Base-by-base conservation (phyloP, 257 asterid genomes). In the Leonotis leonurus region DNA sequence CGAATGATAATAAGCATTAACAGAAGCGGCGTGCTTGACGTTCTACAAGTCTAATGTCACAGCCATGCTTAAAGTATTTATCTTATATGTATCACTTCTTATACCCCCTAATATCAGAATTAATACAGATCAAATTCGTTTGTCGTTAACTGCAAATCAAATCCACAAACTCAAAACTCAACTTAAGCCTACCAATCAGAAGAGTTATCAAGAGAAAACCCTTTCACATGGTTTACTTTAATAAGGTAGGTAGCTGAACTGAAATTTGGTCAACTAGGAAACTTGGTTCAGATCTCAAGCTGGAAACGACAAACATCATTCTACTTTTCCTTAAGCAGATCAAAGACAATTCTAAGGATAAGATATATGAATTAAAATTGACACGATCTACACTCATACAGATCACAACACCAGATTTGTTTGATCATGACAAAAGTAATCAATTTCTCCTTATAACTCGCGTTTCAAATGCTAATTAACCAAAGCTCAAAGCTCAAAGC, bases 231-330 rank as follows among this genome's bases (percentile, higher is more conserved):
- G 17, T 55, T 44, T 44, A 13, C 30, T 67, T 45, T 18, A 24
- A 62, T 17, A 35, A 17, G 24, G n/a, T 21, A 53, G 16, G 25
- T 27, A 60, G 33, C 18, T 8, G 56, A 33, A 30, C 4, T 5
- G 37, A 70, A 39, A 56, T 56, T 9, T 8, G 65, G 69, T 58
- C 65, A 69, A 39, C 63, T 35, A 21, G 11, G 8, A 3, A 0
- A 5, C 35, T 32, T 50, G 69, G 57, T 44, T 43, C 60, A 50
- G 56, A 62, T 41, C 65, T 60, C 35, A 35, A 27, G 70, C 52
- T 18, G 67, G 41, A 62, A 16, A 48, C 56, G 14, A 24, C 22
- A 16, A 20, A 29, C 43, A 51, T 17, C 22, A 29, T 68, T 62
- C 60, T 6, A 36, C 4, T 50, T 3, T 22, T 8, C 33, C 5